Percentiles rank a stretch among this genome's conserved stretches.
phyloP scores from a whole-genome alignment of 2,329 filamentous ascomycete species.

The Cyclaneusma minus region DNA sequence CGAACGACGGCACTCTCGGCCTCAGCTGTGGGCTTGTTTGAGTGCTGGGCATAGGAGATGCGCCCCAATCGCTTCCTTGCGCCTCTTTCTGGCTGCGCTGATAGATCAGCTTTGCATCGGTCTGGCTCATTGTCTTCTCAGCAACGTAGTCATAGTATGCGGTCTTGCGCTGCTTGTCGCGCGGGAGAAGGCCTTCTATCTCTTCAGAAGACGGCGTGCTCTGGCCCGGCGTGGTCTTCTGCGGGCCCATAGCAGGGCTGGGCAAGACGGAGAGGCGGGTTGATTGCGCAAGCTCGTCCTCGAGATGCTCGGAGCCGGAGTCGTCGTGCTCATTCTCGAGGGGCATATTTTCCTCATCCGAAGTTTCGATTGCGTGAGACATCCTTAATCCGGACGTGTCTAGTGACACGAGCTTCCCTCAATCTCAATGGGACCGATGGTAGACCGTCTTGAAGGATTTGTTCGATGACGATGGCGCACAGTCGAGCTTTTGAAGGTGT shows the following conservation, averaged over 20 bases:
- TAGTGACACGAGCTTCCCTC: too few species aligned
- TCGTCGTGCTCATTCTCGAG: too few species aligned
- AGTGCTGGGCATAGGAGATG: conserved; percentile 13
- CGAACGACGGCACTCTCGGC: conserved; percentile 9
- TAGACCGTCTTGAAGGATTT: too few species aligned
- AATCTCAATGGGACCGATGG: too few species aligned
- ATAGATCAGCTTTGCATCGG: conserved; percentile 92
- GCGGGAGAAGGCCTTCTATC: conserved; percentile 35
- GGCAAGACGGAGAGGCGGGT: too few species aligned
- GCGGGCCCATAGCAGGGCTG: conserved; percentile 11
- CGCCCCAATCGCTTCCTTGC: conserved; percentile 16
- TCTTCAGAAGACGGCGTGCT: conserved; percentile 8
- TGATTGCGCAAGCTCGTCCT: too few species aligned
- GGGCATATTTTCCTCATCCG: too few species aligned
- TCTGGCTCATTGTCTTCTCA: conserved; percentile 87
- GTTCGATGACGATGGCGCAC: too few species aligned
- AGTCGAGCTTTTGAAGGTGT: too few species aligned
- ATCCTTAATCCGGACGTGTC: too few species aligned
- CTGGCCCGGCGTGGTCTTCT: conserved; percentile 9
- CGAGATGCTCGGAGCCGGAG: too few species aligned
- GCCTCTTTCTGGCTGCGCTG: conserved; percentile 61
- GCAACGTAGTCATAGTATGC: conserved; percentile 88
- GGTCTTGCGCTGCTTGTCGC: conserved; percentile 52
- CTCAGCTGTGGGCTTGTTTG: conserved; percentile 15
- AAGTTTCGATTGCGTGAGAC: too few species aligned